Conservation (phyloP, 2,329 filamentous ascomycete species). For the Exophiala spinifera region DNA sequence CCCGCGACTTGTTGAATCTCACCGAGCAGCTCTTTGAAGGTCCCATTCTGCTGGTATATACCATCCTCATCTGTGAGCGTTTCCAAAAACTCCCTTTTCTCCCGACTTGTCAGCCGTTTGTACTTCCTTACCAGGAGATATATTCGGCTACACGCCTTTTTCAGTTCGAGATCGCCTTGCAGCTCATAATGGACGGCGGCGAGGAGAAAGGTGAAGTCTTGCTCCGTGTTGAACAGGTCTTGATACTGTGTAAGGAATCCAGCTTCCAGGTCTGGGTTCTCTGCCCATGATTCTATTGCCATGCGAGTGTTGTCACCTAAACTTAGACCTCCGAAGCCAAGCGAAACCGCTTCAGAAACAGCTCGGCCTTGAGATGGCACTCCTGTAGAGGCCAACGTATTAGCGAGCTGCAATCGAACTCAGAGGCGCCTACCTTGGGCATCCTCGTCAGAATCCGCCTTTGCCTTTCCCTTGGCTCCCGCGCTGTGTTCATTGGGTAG, state of each 20-base stretch:
- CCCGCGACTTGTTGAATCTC: background rate
- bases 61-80: background rate
- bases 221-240: background rate
- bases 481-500: background rate
- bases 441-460: background rate
- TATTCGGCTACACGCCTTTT: background rate
- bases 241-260: background rate
- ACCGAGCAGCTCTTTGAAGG: background rate
- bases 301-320: background rate
- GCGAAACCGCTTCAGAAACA: background rate
- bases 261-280: background rate
- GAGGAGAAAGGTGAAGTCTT: constrained; percentile 9
- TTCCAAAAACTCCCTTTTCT: background rate
- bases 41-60: background rate
- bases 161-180: background rate
- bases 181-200: constrained; percentile 1
- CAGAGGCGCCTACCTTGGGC: background rate
- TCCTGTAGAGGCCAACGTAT: background rate
- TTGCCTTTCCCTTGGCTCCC: background rate
- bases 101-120: background rate
- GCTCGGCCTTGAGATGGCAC: background rate
- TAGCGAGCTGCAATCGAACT: background rate
- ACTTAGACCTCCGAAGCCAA: background rate
- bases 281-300: background rate
- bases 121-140: constrained; percentile 3